Conservation (phyloP, 768 basidiomycete genomes). For the Phanerochaete carnosa region DNA sequence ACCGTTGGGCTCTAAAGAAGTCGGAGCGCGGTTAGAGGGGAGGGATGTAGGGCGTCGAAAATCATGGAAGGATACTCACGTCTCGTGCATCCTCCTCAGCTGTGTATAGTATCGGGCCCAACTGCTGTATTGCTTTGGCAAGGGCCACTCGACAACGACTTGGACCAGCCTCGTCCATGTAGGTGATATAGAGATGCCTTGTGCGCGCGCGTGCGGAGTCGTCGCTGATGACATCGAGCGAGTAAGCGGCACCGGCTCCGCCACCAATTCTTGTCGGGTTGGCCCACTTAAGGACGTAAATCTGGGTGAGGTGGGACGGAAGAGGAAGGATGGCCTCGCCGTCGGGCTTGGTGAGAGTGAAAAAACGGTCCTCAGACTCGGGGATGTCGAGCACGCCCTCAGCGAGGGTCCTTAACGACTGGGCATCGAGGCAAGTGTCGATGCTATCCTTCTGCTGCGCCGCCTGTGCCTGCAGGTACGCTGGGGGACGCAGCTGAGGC, state of each 20-base stretch:
- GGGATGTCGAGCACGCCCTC: slow-evolving; percentile 13
- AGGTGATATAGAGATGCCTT: slow-evolving; percentile 14
- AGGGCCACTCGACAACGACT: slow-evolving; percentile 14
- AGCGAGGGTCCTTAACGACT: slow-evolving; percentile 5
- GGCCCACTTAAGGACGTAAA: slow-evolving; percentile 14
- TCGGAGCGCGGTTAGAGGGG: neutral
- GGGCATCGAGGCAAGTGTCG: slow-evolving; percentile 10
- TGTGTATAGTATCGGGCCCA: slow-evolving; percentile 14
- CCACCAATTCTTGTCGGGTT: slow-evolving; percentile 13
- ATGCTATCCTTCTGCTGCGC: neutral
- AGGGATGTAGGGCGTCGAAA: neutral
- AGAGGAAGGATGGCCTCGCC: slow-evolving; percentile 6
- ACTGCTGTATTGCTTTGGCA: slow-evolving; percentile 12
- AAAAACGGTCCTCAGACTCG: slow-evolving; percentile 11
- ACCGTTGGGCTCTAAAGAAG: slow-evolving; percentile 3
- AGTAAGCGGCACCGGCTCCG: slow-evolving; percentile 13
- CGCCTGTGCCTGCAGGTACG: neutral
- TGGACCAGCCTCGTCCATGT: slow-evolving; percentile 16
- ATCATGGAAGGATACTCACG: slow-evolving; percentile 1
- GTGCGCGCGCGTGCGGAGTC: slow-evolving; percentile 11
- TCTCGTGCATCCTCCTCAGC: slow-evolving; percentile 14
- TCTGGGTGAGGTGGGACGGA: neutral
- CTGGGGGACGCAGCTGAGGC: neutral
- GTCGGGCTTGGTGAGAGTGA: slow-evolving; percentile 12
- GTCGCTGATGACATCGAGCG: slow-evolving; percentile 10